phyloP scores from a whole-genome alignment of 1,284 basidiomycete species.

The Mycena sp. region DNA sequence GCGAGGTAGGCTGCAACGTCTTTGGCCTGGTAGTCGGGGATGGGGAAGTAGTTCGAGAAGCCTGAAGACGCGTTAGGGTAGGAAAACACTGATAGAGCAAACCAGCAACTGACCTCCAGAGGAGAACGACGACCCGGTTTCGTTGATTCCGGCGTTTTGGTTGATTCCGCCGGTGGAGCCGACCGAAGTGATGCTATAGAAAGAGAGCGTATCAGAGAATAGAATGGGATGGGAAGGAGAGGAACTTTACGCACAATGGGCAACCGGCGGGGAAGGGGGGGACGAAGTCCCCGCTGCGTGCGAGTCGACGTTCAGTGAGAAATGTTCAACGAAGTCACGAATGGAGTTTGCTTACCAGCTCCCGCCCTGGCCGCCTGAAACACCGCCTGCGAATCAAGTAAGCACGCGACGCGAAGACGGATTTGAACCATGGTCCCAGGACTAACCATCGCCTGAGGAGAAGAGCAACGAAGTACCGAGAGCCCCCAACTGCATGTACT shows the following conservation, averaged over 20 bases:
- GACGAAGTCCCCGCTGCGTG: background rate
- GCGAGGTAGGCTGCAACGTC: constrained; percentile 15
- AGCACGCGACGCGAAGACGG: constrained; percentile 1
- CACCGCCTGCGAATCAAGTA: constrained; percentile 18
- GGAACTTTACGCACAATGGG: constrained; percentile 44
- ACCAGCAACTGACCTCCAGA: constrained; percentile 40
- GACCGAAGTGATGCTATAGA: constrained; percentile 44
- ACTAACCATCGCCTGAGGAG: constrained; percentile 11
- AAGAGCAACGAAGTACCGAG: background rate
- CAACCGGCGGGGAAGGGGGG: constrained; percentile 14
- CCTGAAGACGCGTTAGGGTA: constrained; percentile 39
- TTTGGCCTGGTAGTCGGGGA: constrained; percentile 51
- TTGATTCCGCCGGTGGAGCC: constrained; percentile 37
- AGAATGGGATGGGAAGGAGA: constrained; percentile 10
- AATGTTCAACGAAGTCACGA: background rate
- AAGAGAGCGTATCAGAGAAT: constrained; percentile 5
- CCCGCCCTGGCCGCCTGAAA: background rate
- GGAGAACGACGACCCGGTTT: constrained; percentile 35
- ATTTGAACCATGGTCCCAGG: constrained; percentile 10
- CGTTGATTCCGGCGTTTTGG: background rate
- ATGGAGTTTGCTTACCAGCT: constrained; percentile 16
- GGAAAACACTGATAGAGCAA: background rate
- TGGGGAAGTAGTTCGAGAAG: constrained; percentile 52
- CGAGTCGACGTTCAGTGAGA: constrained; percentile 9
- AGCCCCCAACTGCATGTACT: constrained; percentile 26